A percentile compares a stretch with the other conserved stretches of the same genome.
Conservation (phyloP, 1,284 basidiomycete genomes). For the Cutaneotrichosporon spelunceum region DNA sequence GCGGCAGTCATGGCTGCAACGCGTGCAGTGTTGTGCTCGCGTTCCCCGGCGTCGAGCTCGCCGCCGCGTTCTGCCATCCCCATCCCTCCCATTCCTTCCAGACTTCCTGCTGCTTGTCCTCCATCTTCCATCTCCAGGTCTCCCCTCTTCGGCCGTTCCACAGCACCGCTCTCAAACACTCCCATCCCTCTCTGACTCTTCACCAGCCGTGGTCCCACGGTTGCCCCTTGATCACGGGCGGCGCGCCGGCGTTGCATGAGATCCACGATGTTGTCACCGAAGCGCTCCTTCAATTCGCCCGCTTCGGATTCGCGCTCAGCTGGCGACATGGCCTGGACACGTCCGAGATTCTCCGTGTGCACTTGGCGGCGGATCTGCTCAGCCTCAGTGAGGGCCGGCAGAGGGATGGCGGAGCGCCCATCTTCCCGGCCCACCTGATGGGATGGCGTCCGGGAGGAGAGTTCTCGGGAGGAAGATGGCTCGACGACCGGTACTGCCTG, state of each 20-base stretch:
- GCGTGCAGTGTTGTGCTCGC: constrained; percentile 46
- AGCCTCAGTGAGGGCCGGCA: constrained; percentile 8
- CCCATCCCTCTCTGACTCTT: not conserved
- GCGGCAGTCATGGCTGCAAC: constrained; percentile 61
- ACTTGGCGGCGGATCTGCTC: constrained; percentile 23
- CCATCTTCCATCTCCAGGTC: not conserved
- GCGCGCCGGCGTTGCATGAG: constrained; percentile 55
- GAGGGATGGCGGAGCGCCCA: not conserved
- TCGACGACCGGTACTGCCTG: constrained; percentile 12
- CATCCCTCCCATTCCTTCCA: not conserved
- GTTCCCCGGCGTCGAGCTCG: not conserved
- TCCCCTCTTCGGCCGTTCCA: not conserved
- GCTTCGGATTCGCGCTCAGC: constrained; percentile 62
- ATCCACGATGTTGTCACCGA: constrained; percentile 63
- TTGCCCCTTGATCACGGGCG: not conserved
- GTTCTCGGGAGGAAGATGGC: not conserved
- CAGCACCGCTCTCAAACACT: not conserved
- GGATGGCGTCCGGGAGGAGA: not conserved
- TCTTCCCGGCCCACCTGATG: not conserved
- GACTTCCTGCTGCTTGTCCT: not conserved
- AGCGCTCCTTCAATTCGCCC: constrained; percentile 62
- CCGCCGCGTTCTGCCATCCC: not conserved
- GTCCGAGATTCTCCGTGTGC: constrained; percentile 45
- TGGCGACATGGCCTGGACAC: constrained; percentile 60
- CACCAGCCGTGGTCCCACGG: not conserved